Percentiles rank a stretch among this genome's conserved stretches.
Evolutionary conservation across 805 yeast species (phyloP).

Genomic region (Schizosaccharomyces octosporus): DNA sequence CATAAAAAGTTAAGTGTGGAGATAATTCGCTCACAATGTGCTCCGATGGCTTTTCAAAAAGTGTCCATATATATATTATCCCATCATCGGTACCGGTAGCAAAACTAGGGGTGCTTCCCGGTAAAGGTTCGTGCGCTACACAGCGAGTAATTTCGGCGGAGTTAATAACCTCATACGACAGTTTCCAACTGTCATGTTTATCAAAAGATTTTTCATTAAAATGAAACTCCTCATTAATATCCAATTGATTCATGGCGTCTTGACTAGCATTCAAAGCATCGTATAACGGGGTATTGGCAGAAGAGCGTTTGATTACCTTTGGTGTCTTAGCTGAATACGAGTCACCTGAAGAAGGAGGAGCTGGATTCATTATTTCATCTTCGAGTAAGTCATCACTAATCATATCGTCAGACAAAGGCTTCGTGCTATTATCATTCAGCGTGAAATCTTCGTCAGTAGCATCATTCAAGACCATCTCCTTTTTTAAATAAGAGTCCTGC

Average conservation of each 20-base stretch:
- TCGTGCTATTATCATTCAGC: not conserved
- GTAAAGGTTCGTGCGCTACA: not conserved
- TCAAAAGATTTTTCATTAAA: not conserved
- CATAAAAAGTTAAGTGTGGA: not conserved
- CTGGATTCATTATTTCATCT: not conserved
- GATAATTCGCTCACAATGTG: not conserved
- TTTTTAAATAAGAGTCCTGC: not conserved
- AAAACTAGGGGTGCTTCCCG: not conserved
- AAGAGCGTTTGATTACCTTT: not conserved
- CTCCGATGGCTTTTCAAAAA: not conserved
- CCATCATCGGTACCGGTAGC: not conserved
- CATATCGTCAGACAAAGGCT: not conserved
- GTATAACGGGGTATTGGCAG: not conserved
- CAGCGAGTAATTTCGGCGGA: not conserved
- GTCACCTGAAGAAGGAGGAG: not conserved
- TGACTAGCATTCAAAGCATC: not conserved
- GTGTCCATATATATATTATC: not conserved
- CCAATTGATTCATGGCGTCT: not conserved
- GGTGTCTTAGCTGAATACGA: not conserved
- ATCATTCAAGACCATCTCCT: not conserved
- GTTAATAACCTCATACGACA: not conserved
- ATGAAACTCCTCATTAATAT: not conserved
- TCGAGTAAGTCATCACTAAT: not conserved
- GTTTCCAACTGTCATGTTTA: not conserved
- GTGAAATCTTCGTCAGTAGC: not conserved